Conservation (phyloP, 495 filamentous ascomycete genomes). For the Thermothielavioides terrestris region DNA sequence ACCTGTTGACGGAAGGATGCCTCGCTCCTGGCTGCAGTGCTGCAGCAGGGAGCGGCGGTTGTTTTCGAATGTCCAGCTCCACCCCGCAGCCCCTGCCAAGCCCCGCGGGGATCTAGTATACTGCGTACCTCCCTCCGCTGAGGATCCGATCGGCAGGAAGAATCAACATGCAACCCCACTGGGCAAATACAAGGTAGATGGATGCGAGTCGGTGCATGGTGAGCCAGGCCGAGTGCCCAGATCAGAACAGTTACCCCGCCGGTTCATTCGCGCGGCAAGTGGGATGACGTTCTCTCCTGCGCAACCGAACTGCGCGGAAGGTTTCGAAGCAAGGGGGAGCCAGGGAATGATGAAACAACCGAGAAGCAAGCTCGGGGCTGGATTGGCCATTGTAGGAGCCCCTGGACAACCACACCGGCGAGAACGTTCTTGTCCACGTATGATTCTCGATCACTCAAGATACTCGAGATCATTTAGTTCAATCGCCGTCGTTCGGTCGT, state of each 20-base stretch:
- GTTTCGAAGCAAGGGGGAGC: background rate
- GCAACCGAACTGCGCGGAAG: background rate
- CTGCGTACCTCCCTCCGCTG: no score
- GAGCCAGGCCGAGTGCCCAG: background rate
- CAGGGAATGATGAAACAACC: background rate
- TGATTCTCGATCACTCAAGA: no score
- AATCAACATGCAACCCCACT: no score
- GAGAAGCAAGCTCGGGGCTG: background rate
- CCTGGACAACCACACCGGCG: no score
- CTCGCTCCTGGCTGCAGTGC: no score
- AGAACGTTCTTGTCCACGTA: no score
- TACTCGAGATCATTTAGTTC: no score
- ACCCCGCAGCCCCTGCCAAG: constrained; percentile 6
- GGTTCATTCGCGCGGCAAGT: background rate
- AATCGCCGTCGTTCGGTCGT: no score
- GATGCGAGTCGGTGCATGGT: background rate
- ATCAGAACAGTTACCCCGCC: background rate
- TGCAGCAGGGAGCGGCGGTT: background rate
- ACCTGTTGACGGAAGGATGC: no score
- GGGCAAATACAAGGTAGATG: no score
- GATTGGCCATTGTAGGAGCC: background rate
- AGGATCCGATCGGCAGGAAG: background rate
- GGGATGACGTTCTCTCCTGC: background rate
- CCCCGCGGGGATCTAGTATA: background rate
- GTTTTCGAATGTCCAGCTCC: no score